Evolutionary conservation across 768 basidiomycete species (phyloP), one percentile per base, ranked within the genome.

Genomic region (Myochromella boudieri): DNA sequence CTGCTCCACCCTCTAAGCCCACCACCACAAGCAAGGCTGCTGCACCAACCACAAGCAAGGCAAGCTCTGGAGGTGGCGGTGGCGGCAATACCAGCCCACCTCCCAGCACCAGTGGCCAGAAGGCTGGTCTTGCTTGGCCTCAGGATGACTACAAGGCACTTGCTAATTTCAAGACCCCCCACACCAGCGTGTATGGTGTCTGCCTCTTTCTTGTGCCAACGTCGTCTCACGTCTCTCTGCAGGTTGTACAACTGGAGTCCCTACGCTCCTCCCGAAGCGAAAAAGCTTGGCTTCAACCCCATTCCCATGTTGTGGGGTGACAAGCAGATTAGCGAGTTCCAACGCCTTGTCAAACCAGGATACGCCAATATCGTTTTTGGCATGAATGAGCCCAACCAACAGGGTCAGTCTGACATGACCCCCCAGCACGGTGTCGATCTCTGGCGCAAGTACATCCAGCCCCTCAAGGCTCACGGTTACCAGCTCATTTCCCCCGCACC

Each of bases 341-440:
- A 70, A 46, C 60, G 60, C 2, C 48, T 67, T 33, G 76, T 84
- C 24, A 65, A 72, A 38, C 52, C 62, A 12, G 81, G 80, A 29
- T 81, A 85, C 56, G 76, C 81, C 43, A 55, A 65, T 18, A 57
- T 58, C 43, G 78, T 73, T 31, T 53, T 87, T 17, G 85, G 82
- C 43, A 65, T 76, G 60, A 97, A 95, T 58, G 93, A 93, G 92
- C 89, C 89, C 21, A 82, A 95, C 52, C 71, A 84, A 49, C 2
- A 45, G 0, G 67, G 67, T 1, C 87, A 95, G 64, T 72, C 84
- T 46, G 76, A 85, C 69, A 70, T 92, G 62, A 39, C 46, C 27
- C 75, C 88, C 3, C 3, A 49, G 1, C 52, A 66, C 6, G 88
- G 71, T 38, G 80, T 78, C 34, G 0, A 39, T 0, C 57, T 87